Evolutionary conservation across 768 basidiomycete genomes (phyloP).

Genomic region (Phylloporus scabripes): DNA sequence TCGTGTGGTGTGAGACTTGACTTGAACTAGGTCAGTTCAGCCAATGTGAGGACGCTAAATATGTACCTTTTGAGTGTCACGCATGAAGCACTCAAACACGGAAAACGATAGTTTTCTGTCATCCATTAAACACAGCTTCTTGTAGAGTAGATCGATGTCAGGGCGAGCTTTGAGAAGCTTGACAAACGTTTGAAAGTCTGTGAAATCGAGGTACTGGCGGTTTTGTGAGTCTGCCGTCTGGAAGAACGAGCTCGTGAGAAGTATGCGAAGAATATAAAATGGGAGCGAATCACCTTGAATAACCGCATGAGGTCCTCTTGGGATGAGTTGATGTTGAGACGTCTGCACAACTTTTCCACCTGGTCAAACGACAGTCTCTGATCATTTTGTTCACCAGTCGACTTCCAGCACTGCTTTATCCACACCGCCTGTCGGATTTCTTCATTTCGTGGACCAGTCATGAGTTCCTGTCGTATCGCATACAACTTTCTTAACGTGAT

Average conservation of each 20-base stretch:
- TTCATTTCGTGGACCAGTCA: conserved; percentile 58
- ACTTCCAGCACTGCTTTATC: conserved; percentile 82
- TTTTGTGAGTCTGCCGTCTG: conserved; percentile 60
- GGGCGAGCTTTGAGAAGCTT: conserved; percentile 78
- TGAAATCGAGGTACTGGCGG: conserved; percentile 64
- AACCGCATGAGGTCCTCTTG: conserved; percentile 47
- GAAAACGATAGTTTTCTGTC: conserved; percentile 34
- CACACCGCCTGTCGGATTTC: conserved; percentile 65
- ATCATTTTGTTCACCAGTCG: conserved; percentile 56
- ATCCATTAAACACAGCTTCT: conserved; percentile 30
- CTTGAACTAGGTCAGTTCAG: conserved; percentile 24
- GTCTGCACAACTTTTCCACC: conserved; percentile 62
- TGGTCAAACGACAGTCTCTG: conserved; percentile 65
- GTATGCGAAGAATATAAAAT: neutral
- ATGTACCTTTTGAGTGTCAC: conserved; percentile 44
- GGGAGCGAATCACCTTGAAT: conserved; percentile 45
- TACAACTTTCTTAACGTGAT: conserved; percentile 58
- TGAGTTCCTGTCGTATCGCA: conserved; percentile 61
- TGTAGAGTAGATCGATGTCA: conserved; percentile 69
- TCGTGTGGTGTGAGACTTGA: conserved; percentile 31
- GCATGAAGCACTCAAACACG: conserved; percentile 49
- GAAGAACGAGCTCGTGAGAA: neutral
- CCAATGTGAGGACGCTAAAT: neutral
- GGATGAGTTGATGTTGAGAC: conserved; percentile 61
- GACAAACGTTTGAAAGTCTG: conserved; percentile 77